These are phyloP conservation scores for Rubroboletus satanas DNA, from an alignment of 768 basidiomycete genomes.

Conservation along the genomic window DNA sequence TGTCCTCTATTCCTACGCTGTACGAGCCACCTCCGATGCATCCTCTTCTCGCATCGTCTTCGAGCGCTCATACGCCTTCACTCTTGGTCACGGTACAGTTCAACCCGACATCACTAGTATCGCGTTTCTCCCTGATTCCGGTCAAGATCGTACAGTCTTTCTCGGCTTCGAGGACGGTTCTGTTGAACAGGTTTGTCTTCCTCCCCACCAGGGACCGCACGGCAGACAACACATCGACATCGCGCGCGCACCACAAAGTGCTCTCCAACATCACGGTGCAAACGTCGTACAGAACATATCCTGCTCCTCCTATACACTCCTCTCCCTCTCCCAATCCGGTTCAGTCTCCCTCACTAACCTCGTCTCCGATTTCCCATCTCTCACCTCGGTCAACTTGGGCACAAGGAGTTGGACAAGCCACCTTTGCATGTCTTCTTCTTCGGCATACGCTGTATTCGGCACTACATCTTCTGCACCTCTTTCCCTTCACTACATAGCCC, in stretches of 20 bases:
- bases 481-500: conserved; percentile 49
- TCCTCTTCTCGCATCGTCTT: conserved; percentile 42
- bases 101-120: conserved; percentile 54
- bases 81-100: conserved; percentile 24
- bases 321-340: conserved; percentile 59
- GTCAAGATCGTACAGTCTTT: conserved; percentile 42
- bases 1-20: conserved; percentile 53
- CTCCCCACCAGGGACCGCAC: conserved; percentile 6
- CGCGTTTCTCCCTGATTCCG: conserved; percentile 44
- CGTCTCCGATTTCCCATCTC: conserved; percentile 14
- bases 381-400: conserved; percentile 41
- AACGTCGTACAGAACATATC: conserved; percentile 58
- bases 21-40: conserved; percentile 33
- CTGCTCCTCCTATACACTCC: conserved; percentile 39
- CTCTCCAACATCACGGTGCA: conserved; percentile 35
- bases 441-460: conserved; percentile 67
- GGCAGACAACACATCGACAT: conserved; percentile 17
- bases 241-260: conserved; percentile 17
- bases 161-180: conserved; percentile 60
- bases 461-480: conserved; percentile 56
- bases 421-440: conserved; percentile 47
- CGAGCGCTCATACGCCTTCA: conserved; percentile 45
- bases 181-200: conserved; percentile 45
- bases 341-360: conserved; percentile 39
- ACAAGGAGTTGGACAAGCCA: conserved; percentile 61